Evolutionary conservation across 2,329 filamentous ascomycete species (phyloP).

Genomic region (Albifimbria verrucaria): DNA sequence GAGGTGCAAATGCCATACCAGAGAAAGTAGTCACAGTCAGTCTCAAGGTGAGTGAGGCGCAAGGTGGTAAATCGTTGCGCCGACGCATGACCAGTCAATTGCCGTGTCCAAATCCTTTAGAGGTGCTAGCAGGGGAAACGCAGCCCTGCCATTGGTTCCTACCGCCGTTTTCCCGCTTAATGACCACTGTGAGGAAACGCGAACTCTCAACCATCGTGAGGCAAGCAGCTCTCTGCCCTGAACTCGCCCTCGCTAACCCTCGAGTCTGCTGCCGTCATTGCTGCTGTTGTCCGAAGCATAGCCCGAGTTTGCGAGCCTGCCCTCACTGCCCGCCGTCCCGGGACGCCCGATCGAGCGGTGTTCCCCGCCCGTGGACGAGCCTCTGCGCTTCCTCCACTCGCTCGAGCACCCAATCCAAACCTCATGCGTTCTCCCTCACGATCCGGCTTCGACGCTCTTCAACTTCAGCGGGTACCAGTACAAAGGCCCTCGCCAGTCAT

Average conservation of each 20-base stretch:
- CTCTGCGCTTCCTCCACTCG: conserved; percentile 4
- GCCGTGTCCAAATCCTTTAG: background rate
- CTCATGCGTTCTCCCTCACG: conserved; percentile 2
- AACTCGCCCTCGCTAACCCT: background rate
- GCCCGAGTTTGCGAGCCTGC: background rate
- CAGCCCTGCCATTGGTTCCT: conserved; percentile 27
- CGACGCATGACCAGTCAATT: background rate
- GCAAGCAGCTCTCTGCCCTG: conserved; percentile 11
- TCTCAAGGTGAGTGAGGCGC: no score
- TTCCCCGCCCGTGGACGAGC: background rate
- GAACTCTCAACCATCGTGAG: conserved; percentile 20
- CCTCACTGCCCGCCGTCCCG: background rate
- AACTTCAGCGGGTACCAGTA: conserved; percentile 5
- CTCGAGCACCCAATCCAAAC: conserved; percentile 5
- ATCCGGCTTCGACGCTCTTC: conserved; percentile 3
- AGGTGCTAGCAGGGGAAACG: conserved; percentile 3
- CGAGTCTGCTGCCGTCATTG: background rate
- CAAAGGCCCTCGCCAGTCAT: conserved; percentile 37
- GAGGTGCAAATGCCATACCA: no score
- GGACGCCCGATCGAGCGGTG: background rate
- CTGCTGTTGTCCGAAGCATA: background rate
- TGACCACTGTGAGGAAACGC: conserved; percentile 33
- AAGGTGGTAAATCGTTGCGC: background rate
- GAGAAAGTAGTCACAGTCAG: no score
- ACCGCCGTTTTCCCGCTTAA: conserved; percentile 29